Conservation (phyloP, 176 grass and related monocot genomes). For the Alloteropsis semialata region DNA sequence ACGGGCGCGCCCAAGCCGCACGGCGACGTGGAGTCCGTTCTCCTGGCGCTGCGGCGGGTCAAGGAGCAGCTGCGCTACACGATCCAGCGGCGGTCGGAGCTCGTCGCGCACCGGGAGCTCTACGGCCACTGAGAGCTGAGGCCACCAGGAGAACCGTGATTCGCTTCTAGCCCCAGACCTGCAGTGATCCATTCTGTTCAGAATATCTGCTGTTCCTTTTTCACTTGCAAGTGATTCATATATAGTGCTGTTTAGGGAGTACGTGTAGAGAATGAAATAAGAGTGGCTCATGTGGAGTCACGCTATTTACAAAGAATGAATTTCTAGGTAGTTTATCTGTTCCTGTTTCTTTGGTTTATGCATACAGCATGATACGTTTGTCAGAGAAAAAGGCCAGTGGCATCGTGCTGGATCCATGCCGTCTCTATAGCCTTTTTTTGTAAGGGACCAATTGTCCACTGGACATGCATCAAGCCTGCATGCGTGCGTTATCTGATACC, state of each 20-base stretch:
- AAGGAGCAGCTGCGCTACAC: slow-evolving; percentile 81
- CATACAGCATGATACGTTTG: not conserved
- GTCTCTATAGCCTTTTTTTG: not conserved
- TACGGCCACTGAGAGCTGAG: slow-evolving; percentile 49
- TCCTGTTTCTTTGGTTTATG: not conserved
- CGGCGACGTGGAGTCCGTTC: slow-evolving; percentile 71
- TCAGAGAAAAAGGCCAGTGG: not conserved
- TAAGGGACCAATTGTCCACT: not conserved
- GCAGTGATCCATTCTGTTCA: not conserved
- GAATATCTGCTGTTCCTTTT: not conserved
- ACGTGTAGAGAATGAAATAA: slow-evolving; percentile 13
- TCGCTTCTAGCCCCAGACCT: too few species aligned
- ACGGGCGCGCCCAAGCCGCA: not conserved
- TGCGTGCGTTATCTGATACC: not conserved
- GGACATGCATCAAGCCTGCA: not conserved
- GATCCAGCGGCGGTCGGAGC: slow-evolving; percentile 45
- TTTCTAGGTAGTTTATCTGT: not conserved
- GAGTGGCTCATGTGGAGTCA: not conserved
- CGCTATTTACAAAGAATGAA: not conserved
- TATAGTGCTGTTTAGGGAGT: not conserved
- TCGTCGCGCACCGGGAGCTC: slow-evolving; percentile 55
- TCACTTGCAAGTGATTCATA: not conserved
- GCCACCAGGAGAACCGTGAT: too few species aligned
- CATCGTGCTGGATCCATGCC: not conserved
- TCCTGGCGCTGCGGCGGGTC: slow-evolving; percentile 80